Percentiles rank a stretch among this genome's conserved stretches.
phyloP scores from a whole-genome alignment of 495 filamentous ascomycete genomes.

The Corynascus novoguineensis region DNA sequence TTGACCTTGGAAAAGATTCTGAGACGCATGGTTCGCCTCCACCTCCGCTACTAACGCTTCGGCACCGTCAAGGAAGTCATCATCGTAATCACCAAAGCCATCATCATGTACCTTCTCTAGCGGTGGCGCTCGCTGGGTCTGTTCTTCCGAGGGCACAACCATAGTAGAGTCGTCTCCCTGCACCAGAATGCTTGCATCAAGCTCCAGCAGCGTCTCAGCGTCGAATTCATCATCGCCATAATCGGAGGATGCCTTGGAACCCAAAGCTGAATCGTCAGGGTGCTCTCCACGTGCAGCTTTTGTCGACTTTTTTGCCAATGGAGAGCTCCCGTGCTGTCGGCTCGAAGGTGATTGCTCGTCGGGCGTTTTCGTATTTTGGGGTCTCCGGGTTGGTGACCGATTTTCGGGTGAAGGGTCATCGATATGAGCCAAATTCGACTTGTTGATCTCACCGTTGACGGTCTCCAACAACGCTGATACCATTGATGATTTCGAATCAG shows the following conservation, averaged over 20 bases:
- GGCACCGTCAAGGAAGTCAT: slow-evolving; percentile 55
- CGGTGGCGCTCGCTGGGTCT: neutral
- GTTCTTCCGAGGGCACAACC: slow-evolving; percentile 36
- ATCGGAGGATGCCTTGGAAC: slow-evolving; percentile 36
- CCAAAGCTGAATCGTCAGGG: neutral
- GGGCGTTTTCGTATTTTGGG: neutral
- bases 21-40: slow-evolving; percentile 24
- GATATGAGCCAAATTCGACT: slow-evolving; percentile 20
- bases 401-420: slow-evolving; percentile 33
- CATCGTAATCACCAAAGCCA: slow-evolving; percentile 57
- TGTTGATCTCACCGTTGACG: slow-evolving; percentile 37
- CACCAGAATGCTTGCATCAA: slow-evolving; percentile 42
- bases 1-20: slow-evolving; percentile 1
- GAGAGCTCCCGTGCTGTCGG: slow-evolving; percentile 7
- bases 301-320: slow-evolving; percentile 7
- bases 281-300: slow-evolving; percentile 9
- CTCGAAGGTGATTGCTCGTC: neutral
- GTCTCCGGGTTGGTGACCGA: slow-evolving; percentile 5
- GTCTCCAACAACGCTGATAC: slow-evolving; percentile 42
- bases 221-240: slow-evolving; percentile 48
- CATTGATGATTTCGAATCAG: slow-evolving; percentile 46
- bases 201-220: slow-evolving; percentile 48
- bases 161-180: slow-evolving; percentile 47
- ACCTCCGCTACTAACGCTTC: slow-evolving; percentile 53
- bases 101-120: slow-evolving; percentile 10